Percentiles rank a stretch among this genome's conserved stretches.
Conservation (phyloP, 2,329 filamentous ascomycete species). For the Neophaeococcomyces aloes region DNA sequence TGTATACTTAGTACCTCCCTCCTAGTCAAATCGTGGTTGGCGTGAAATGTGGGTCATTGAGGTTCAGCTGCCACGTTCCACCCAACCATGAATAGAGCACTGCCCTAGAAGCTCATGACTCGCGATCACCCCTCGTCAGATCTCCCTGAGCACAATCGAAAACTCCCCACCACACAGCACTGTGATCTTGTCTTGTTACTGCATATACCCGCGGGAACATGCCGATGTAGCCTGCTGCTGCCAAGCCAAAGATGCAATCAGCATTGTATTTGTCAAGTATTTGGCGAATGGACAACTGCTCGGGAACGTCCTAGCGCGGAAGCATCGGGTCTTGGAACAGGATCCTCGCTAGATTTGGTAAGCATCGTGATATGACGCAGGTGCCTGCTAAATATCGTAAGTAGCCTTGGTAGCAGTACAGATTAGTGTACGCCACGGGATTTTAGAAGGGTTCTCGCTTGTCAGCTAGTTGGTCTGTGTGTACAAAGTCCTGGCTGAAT, state of each 20-base stretch:
- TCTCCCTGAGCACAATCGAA: constrained; percentile 2
- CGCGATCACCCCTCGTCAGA: not conserved
- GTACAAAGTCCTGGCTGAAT: not conserved
- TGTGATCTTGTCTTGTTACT: not conserved
- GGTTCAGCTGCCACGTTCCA: constrained; percentile 13
- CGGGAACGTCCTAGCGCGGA: too few species aligned
- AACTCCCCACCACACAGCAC: constrained; percentile 1
- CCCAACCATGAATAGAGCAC: constrained; percentile 15
- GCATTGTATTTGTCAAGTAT: not conserved
- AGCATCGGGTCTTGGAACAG: not conserved
- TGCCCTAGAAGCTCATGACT: constrained; percentile 13
- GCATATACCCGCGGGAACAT: not conserved
- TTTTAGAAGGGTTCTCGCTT: not conserved
- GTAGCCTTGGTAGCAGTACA: not conserved
- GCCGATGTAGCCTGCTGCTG: constrained; percentile 2
- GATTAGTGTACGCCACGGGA: not conserved
- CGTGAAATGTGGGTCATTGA: not conserved
- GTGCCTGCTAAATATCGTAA: not conserved
- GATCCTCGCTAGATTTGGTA: not conserved
- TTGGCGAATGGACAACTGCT: not conserved
- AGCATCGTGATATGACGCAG: not conserved
- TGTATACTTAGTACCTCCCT: too few species aligned
- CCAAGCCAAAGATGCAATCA: not conserved
- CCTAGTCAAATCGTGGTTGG: too few species aligned
- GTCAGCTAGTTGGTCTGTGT: not conserved